Conservation (phyloP, 192 early-diverging fungal species). For the Gigaspora rosea region DNA sequence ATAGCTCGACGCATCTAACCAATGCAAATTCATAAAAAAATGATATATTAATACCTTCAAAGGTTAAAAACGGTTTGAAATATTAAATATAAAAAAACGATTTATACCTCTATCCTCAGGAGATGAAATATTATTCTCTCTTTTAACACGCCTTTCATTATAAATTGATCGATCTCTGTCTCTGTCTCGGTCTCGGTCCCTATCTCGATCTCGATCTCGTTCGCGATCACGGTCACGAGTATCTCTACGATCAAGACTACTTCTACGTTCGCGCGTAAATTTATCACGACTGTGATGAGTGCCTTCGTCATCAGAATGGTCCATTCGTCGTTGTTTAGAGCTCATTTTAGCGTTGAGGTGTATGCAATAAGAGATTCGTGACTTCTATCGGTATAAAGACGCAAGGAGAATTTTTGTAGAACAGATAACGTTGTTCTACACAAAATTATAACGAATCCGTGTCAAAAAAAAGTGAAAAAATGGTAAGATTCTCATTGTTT, state of each 20-base stretch:
- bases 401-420: constrained; percentile 7
- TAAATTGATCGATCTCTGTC: constrained; percentile 3
- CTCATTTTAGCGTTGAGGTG: constrained; percentile 24
- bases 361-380: neutral
- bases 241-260: constrained; percentile 24
- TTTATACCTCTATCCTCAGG: constrained; percentile 28
- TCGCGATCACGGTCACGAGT: constrained; percentile 28
- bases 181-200: constrained; percentile 20
- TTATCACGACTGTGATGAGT: constrained; percentile 29
- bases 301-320: constrained; percentile 32
- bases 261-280: constrained; percentile 26
- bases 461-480: constrained; percentile 22
- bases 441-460: constrained; percentile 15
- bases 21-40: neutral
- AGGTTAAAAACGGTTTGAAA: neutral
- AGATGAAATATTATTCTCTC: constrained; percentile 6
- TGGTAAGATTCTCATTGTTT: constrained; percentile 13
- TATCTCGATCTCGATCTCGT: constrained; percentile 19
- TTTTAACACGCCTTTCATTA: neutral
- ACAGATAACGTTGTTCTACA: constrained; percentile 9
- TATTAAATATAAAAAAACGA: neutral
- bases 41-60: neutral
- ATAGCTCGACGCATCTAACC: neutral
- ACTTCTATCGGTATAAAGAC: constrained; percentile 4
- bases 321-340: constrained; percentile 25